Conservation (phyloP, 257 asterid species). For the Echium plantagineum region DNA sequence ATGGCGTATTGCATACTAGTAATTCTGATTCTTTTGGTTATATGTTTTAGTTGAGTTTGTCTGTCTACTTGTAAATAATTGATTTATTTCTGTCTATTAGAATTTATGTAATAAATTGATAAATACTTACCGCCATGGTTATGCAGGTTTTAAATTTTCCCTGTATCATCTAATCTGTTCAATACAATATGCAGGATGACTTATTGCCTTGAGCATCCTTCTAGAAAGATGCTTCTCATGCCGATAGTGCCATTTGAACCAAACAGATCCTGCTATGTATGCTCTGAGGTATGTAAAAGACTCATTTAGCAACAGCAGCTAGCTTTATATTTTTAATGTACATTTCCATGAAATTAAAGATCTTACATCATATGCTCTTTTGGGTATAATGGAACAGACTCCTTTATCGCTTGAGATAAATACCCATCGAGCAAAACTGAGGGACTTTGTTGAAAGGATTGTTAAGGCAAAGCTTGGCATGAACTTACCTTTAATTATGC, state of each 20-base stretch:
- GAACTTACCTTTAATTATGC: constrained; percentile 85
- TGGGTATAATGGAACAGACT: constrained; percentile 31
- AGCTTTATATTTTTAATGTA: no score
- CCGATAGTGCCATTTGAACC: constrained; percentile 95
- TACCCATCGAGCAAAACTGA: constrained; percentile 68
- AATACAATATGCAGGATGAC: constrained; percentile 67
- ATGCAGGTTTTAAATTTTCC: no score
- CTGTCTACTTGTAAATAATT: neutral
- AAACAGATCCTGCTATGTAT: constrained; percentile 78
- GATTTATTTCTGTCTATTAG: neutral
- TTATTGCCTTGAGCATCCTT: constrained; percentile 87
- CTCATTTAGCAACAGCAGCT: neutral
- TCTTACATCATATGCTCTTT: no score
- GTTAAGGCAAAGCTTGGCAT: constrained; percentile 89
- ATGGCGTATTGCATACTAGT: neutral
- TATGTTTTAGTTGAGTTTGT: neutral
- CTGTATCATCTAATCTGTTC: constrained; percentile 1
- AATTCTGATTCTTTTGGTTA: neutral
- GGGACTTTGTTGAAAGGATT: constrained; percentile 80
- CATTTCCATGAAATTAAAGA: no score
- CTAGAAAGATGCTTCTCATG: constrained; percentile 91
- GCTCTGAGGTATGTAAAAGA: constrained; percentile 66
- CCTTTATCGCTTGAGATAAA: constrained; percentile 87
- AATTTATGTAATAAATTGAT: neutral
- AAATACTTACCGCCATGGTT: no score